Percentiles rank a stretch among this genome's conserved stretches.
phyloP scores from a whole-genome alignment of 1,284 basidiomycete genomes.

The Leccinum ponderosum region DNA sequence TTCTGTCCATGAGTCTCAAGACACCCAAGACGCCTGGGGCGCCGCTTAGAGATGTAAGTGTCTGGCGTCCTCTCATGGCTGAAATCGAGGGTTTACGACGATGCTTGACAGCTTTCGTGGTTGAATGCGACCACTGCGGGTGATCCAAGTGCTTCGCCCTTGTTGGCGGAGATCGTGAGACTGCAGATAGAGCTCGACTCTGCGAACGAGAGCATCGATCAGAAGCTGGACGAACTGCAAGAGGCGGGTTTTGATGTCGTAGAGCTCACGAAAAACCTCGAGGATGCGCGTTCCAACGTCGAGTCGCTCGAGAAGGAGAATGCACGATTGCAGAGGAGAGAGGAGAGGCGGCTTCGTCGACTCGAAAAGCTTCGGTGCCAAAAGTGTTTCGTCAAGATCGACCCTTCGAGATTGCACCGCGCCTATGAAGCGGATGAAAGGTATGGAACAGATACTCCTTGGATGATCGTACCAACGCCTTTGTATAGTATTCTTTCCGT shows the following conservation, averaged over 20 bases:
- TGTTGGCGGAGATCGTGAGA: conserved; percentile 64
- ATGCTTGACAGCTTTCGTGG: conserved; percentile 60
- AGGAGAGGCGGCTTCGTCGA: conserved; percentile 60
- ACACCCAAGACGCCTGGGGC: conserved; percentile 76
- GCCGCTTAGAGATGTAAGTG: conserved; percentile 71
- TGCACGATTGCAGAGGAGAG: conserved; percentile 57
- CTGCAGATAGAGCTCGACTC: conserved; percentile 69
- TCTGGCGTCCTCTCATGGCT: neutral
- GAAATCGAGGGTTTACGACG: conserved; percentile 7
- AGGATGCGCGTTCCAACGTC: conserved; percentile 63
- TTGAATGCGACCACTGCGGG: conserved; percentile 52
- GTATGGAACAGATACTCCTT: conserved; percentile 36
- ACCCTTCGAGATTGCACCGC: conserved; percentile 44
- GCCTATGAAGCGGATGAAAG: conserved; percentile 55
- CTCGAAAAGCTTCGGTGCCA: conserved; percentile 61
- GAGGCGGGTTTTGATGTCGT: conserved; percentile 74
- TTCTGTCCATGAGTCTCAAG: conserved; percentile 64
- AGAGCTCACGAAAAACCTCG: conserved; percentile 65
- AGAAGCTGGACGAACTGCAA: conserved; percentile 81
- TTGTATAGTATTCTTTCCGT: conserved; percentile 51
- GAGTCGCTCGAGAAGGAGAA: conserved; percentile 65
- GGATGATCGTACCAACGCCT: conserved; percentile 1
- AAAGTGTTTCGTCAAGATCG: conserved; percentile 64
- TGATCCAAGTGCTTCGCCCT: conserved; percentile 54
- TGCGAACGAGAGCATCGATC: conserved; percentile 82